A percentile compares a stretch with the other conserved stretches of the same genome.
Evolutionary conservation across 495 filamentous ascomycete genomes (phyloP).

Genomic region (Delitschia confertaspora): DNA sequence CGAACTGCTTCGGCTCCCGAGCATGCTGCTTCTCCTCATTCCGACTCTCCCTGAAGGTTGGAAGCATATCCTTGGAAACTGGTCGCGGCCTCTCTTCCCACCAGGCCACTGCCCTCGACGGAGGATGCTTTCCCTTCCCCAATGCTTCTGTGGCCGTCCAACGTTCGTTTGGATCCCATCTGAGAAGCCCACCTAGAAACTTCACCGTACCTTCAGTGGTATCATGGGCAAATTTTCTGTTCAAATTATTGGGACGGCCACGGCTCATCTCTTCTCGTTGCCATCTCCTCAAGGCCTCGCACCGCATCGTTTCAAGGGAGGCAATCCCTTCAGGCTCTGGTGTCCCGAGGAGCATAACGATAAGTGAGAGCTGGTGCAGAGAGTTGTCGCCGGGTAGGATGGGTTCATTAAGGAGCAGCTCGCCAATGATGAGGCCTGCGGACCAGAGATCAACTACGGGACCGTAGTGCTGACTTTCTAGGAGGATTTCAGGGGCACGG

Average conservation of each 20-base stretch:
- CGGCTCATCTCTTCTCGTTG: conserved; percentile 23
- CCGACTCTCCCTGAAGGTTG: conserved; percentile 40
- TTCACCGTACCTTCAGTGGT: conserved; percentile 29
- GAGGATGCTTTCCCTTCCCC: conserved; percentile 23
- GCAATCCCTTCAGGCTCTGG: conserved; percentile 35
- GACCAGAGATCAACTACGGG: conserved; percentile 41
- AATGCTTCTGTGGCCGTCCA: conserved; percentile 32
- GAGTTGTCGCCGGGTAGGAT: conserved; percentile 39
- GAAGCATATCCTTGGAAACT: conserved; percentile 35
- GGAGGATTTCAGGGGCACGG: conserved; percentile 38
- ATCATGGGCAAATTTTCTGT: conserved; percentile 24
- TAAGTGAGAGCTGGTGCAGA: conserved; percentile 38
- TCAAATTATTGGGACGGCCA: conserved; percentile 30
- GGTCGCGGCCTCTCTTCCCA: conserved; percentile 38
- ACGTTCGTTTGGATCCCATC: conserved; percentile 29
- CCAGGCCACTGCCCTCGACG: conserved; percentile 26
- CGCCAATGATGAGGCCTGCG: conserved; percentile 40
- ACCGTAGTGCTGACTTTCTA: conserved; percentile 37
- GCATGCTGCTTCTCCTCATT: conserved; percentile 26
- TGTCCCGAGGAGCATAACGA: conserved; percentile 38
- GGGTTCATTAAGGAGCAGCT: conserved; percentile 36
- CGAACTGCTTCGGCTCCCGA: neutral
- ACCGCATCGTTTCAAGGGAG: conserved; percentile 30
- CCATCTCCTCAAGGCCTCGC: conserved; percentile 33
- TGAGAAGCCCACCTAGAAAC: conserved; percentile 26